Base-by-base conservation (phyloP, 2,329 filamentous ascomycete genomes). In the Sclerotinia sclerotiorum region DNA sequence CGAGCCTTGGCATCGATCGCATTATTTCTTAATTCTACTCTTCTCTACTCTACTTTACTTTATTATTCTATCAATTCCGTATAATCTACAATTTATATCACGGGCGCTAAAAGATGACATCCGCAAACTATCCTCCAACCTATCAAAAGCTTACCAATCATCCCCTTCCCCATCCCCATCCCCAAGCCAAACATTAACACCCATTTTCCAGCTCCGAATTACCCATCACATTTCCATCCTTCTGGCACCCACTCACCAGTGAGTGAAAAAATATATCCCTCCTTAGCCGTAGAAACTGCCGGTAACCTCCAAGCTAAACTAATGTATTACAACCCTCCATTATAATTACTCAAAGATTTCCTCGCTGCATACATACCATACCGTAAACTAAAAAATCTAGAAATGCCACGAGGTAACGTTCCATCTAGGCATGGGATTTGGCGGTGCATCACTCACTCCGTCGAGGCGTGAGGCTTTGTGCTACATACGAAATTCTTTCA, bases 71-170 rank as follows among this genome's bases (percentile, higher is more conserved):
- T 8, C 32, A 1, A 5, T 10, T 35, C 7, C 35, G 7, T 10
- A 35, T 35, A 35, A 35, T 35, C 35, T 35, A 35, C 7, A 35
- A 32, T 32, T 6, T 7, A 39, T 51, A 24, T 29, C 56, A 39
- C 65, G 65, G 65, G 44, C 56, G 65, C 65, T 67, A 67, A 63
- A 24, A 46, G 42, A 51, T 67, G 48, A 63, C 65, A 67, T 63
- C 65, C 65, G 65, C 44, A 21, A 39, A 39, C 35, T 29, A 39
- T 39, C 32, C 17, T 21, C 21, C 44, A 17, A 55, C 19, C 29
- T 21, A 10, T 55, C 35, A 39, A 39, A 39, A 39, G 2, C 10
- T 39, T 39, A 39, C 35, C 35, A 39, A 13, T n/a, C 32, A 29
- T 54, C 42, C 32, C 32, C 5, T 6, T 35, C 6, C 35, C 5